Percentiles rank a stretch among this genome's conserved stretches.
Evolutionary conservation across 1,139 yeast species (phyloP).

Genomic region (Meyerozyma sp.): DNA sequence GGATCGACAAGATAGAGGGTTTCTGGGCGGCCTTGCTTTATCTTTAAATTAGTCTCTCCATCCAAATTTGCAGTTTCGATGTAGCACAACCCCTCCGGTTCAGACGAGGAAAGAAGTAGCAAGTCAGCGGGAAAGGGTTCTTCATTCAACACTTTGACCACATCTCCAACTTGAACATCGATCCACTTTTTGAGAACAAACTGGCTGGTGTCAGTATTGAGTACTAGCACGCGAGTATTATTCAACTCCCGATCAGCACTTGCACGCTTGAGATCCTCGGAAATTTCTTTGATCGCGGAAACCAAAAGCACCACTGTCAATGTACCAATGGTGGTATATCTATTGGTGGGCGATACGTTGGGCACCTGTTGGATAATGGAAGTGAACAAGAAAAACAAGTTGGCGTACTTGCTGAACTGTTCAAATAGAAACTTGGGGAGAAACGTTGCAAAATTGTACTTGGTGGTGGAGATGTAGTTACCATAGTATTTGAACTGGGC

Average conservation of each 20-base stretch:
- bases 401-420: constrained; percentile 96
- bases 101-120: constrained; percentile 80
- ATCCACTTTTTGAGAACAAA: constrained; percentile 77
- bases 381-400: constrained; percentile 87
- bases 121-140: constrained; percentile 95
- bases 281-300: constrained; percentile 85
- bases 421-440: constrained; percentile 92
- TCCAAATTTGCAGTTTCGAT: constrained; percentile 96
- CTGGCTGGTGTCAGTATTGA: constrained; percentile 54
- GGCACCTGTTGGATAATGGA: constrained; percentile 97
- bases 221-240: constrained; percentile 67
- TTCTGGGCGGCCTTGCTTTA: constrained; percentile 80
- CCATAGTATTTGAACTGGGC: constrained; percentile 56
- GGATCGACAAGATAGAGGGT: constrained; percentile 74
- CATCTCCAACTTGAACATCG: constrained; percentile 85
- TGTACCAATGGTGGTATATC: constrained; percentile 94
- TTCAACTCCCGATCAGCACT: constrained; percentile 87
- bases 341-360: constrained; percentile 89
- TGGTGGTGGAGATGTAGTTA: constrained; percentile 94
- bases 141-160: constrained; percentile 78
- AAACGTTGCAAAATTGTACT: constrained; percentile 90
- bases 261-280: constrained; percentile 88
- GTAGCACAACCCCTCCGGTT: constrained; percentile 96
- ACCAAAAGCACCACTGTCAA: constrained; percentile 77
- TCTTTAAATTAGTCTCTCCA: constrained; percentile 95